phyloP scores from a whole-genome alignment of 2,329 filamentous ascomycete genomes.

The Cladosporium sp. region DNA sequence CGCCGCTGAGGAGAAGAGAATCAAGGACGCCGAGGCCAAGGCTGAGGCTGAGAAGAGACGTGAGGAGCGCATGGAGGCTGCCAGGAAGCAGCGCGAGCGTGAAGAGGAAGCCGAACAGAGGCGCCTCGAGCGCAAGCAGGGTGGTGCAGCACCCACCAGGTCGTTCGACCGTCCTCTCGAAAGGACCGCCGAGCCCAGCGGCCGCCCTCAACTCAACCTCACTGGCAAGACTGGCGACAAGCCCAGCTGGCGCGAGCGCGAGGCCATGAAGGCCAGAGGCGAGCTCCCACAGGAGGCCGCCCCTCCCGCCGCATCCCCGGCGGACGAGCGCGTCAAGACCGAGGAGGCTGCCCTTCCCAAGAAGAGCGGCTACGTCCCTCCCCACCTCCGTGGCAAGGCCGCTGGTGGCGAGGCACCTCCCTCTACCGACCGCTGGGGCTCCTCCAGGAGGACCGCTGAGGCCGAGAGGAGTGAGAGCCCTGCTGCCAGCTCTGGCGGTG shows the following conservation, averaged over 20 bases:
- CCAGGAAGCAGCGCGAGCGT: slow-evolving; percentile 44
- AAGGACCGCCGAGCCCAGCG: slow-evolving; percentile 30
- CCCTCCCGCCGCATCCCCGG: slow-evolving; percentile 30
- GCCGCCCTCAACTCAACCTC: slow-evolving; percentile 60
- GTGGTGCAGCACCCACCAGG: slow-evolving; percentile 34
- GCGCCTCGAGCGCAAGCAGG: slow-evolving; percentile 59
- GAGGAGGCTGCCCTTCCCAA: slow-evolving; percentile 35
- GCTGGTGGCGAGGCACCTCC: slow-evolving; percentile 25
- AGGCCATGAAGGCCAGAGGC: slow-evolving; percentile 40
- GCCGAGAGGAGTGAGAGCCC: slow-evolving; percentile 16
- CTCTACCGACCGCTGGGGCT: slow-evolving; percentile 17
- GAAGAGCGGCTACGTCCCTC: slow-evolving; percentile 44
- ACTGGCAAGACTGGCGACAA: slow-evolving; percentile 46
- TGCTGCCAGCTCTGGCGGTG: slow-evolving; percentile 27
- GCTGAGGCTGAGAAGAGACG: slow-evolving; percentile 64
- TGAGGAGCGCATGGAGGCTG: slow-evolving; percentile 44
- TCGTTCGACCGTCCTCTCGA: slow-evolving; percentile 40
- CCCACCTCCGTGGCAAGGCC: slow-evolving; percentile 37
- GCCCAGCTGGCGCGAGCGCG: slow-evolving; percentile 69
- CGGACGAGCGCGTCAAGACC: slow-evolving; percentile 35
- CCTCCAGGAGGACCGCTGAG: slow-evolving; percentile 18
- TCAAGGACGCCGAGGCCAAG: slow-evolving; percentile 52
- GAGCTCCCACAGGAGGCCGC: slow-evolving; percentile 30
- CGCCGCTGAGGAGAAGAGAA: slow-evolving; percentile 73
- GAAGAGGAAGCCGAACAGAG: slow-evolving; percentile 83